A percentile compares a stretch with the other conserved stretches of the same genome.
phyloP scores from a whole-genome alignment of 306 rosid species.

The Castanea crenata region DNA sequence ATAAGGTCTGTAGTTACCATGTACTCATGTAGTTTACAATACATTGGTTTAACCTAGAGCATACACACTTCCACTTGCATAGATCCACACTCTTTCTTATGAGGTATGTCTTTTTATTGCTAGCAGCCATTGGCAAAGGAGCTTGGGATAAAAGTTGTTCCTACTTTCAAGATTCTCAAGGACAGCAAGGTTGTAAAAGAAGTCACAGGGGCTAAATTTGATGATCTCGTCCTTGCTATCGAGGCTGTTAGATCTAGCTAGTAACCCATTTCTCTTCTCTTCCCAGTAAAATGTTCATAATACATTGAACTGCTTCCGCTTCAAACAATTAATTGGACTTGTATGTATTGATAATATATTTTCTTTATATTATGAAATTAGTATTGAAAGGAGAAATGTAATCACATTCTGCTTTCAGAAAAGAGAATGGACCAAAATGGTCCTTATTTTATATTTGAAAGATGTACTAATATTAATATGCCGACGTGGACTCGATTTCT shows the following conservation, averaged over 20 bases:
- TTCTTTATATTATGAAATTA: background rate
- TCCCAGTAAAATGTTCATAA: slow-evolving; percentile 19
- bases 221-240: slow-evolving; percentile 79
- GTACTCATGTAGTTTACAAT: background rate
- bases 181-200: slow-evolving; percentile 75
- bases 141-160: slow-evolving; percentile 93
- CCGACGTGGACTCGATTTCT: too few species aligned
- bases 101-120: slow-evolving; percentile 26
- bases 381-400: background rate
- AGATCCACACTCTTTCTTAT: background rate
- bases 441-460: background rate
- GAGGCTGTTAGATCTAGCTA: slow-evolving; percentile 67
- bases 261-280: slow-evolving; percentile 4
- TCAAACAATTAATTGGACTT: slow-evolving; percentile 14
- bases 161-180: slow-evolving; percentile 92
- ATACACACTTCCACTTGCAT: background rate
- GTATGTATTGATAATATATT: slow-evolving; percentile 18
- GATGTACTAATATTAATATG: background rate
- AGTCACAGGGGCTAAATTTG: slow-evolving; percentile 88
- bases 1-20: slow-evolving; percentile 53
- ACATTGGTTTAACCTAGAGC: background rate
- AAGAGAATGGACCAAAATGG: background rate
- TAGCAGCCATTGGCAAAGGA: slow-evolving; percentile 93
- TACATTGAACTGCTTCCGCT: background rate
- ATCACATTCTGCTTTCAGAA: background rate